These are phyloP conservation scores for Fusarium sp. DNA, from an alignment of 2,329 filamentous ascomycete species.

Conservation along the genomic window DNA sequence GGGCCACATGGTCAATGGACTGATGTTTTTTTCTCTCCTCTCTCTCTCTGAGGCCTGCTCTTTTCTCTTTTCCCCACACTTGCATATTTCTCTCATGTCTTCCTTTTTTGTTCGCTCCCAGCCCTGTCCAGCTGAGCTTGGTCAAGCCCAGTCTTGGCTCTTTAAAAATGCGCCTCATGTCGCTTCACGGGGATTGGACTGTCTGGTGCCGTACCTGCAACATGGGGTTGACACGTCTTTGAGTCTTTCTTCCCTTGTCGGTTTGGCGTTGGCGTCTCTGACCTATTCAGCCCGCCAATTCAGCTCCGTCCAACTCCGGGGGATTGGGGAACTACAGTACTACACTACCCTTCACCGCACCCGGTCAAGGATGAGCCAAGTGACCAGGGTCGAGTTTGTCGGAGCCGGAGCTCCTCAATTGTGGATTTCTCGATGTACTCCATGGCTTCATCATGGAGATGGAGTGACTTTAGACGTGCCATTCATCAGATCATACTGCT, in stretches of 20 bases:
- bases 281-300: slow-evolving; percentile 25
- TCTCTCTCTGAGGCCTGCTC: not conserved
- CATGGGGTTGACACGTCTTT: not conserved
- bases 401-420: slow-evolving; percentile 12
- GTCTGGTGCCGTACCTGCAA: not conserved
- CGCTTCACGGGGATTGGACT: not conserved
- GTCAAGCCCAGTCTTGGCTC: slow-evolving; percentile 22
- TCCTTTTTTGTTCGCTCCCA: not conserved
- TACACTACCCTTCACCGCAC: slow-evolving; percentile 8
- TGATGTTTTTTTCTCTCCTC: slow-evolving; percentile 29
- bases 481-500: slow-evolving; percentile 36
- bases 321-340: slow-evolving; percentile 30
- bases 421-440: not conserved
- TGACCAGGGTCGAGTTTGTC: not conserved
- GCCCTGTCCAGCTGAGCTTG: slow-evolving; percentile 39
- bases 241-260: not conserved
- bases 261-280: not conserved
- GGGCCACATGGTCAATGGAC: slow-evolving; percentile 28
- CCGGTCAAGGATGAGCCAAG: slow-evolving; percentile 11
- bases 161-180: not conserved
- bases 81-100: slow-evolving; percentile 14
- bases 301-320: slow-evolving; percentile 42
- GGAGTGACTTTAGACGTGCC: slow-evolving; percentile 19
- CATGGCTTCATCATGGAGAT: slow-evolving; percentile 34
- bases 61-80: slow-evolving; percentile 11